Base-by-base conservation (phyloP, 805 yeast genomes). In the Kodamaea jinghongensis region DNA sequence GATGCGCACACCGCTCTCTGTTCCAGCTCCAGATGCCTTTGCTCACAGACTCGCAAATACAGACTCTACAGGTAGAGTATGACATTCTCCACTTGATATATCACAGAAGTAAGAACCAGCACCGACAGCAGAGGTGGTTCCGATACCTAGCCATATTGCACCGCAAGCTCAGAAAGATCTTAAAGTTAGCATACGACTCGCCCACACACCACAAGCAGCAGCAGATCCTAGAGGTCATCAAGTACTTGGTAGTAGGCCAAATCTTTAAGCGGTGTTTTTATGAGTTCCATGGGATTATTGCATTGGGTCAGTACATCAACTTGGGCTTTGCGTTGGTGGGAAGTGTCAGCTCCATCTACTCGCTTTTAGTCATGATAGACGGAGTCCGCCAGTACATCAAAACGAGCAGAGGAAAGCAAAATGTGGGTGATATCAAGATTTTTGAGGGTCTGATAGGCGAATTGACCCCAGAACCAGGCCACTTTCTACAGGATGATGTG, bases 91-190 rank as follows among this genome's bases (percentile, higher is more conserved):
- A 78, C 47, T 59, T 87, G 28, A 47, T 86, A 3, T 79, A 83
- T 53, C 86, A 83, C 51, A 67, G 95, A 46, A 83, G 81, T 59
- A 69, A 72, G 38, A 86, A 86, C 56, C 96, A 89, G 56, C 96
- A 87, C 53, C 65, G 81, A 3, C 73, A 71, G 6, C 74, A 86
- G 22, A 52, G 55, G 6, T 89, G 96, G 96, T 89, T 96, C 91
- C 73, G 67, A 44, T 71, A 76, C 43, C 63, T 89, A 29, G 73
- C 79, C 44, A 71, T 81, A 7, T 51, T 87, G 17, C 85, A 83
- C 49, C 71, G 95, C 29, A 65, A 71, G 31, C 39, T 76, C 16
- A 58, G 79, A 12, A 63, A 63, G 33, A 51, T 78, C 4, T 42
- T 78, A 8, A 51, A 29, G 29, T 39, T 58, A 4, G 39, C 60